Percentiles rank a stretch among this genome's conserved stretches.
Evolutionary conservation across 371 early-diverging fungal genomes (phyloP).

Genomic region (Zancudomyces culisetae): DNA sequence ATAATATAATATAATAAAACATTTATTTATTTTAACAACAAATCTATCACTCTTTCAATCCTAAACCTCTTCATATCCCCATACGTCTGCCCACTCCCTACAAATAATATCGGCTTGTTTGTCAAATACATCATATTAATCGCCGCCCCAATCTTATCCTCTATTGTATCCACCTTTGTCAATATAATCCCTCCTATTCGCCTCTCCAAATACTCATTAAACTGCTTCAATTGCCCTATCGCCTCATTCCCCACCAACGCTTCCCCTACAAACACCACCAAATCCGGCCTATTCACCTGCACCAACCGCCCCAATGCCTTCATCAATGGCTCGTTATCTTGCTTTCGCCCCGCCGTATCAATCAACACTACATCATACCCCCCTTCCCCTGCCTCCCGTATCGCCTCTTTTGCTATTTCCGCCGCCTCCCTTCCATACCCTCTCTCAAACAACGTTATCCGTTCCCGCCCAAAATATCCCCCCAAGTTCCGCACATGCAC

Average conservation of each 20-base stretch:
- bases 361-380: constrained; percentile 94
- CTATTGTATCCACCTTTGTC: constrained; percentile 98
- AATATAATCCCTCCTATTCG: constrained; percentile 95
- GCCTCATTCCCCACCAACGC: constrained; percentile 98
- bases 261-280: constrained; percentile 98
- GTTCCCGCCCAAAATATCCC: constrained; percentile 42
- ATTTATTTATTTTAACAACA: constrained; percentile 48
- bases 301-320: constrained; percentile 84
- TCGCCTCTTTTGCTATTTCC: constrained; percentile 94
- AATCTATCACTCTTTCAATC: constrained; percentile 68
- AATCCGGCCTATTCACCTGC: constrained; percentile 84
- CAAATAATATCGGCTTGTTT: constrained; percentile 96
- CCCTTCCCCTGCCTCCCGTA: constrained; percentile 23
- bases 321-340: constrained; percentile 97
- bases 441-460: constrained; percentile 86
- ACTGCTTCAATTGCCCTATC: constrained; percentile 92
- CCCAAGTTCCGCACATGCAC: constrained; percentile 83
- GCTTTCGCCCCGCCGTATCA: constrained; percentile 99
- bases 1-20: no score
- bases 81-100: constrained; percentile 98
- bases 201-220: constrained; percentile 88
- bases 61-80: constrained; percentile 84
- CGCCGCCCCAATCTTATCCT: constrained; percentile 97
- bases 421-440: constrained; percentile 99
- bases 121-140: constrained; percentile 92